Base-by-base conservation (phyloP, 805 yeast genomes). In the Hanseniaspora guilliermondii region DNA sequence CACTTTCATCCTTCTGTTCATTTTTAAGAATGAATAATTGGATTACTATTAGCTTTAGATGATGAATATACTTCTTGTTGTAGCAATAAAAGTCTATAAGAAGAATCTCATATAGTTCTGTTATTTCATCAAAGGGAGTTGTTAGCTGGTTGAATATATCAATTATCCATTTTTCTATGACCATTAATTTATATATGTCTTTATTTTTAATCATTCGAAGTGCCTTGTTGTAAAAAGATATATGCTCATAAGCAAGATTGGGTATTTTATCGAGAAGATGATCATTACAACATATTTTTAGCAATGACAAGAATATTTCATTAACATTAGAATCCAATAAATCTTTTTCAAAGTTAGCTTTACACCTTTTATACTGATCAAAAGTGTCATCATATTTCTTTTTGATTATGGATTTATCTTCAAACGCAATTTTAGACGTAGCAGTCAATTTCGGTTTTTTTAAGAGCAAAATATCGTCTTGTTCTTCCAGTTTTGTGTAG, bases 181-280 rank as follows among this genome's bases (percentile, higher is more conserved):
- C 16, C 11, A 12, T 9, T n/a, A 44, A 3, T 17, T 44, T 32
- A 4, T 30, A 5, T 4, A 6, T n/a, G 21, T 44, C 33, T 32
- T 32, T 32, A n/a, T 30, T 17, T 27, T 44, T 44, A 9, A 44
- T 30, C 25, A 17, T 27, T 30, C 33, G 32, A 11, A 44, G 16
- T 3, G 37, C 37, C 14, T 44, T 27, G 47, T 66, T 67, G 53
- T 55, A 62, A 9, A 65, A 57, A 9, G 40, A 56, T 3, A 65
- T 6, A 3, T 44, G 47, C 8, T 44, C 37, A 32, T 44, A 44
- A 19, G 21, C 41, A 14, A 48, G 27, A 7, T 19, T 17, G 1
- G 49, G 48, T 11, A 48, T 42, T 30, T 37, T 48, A 4, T 36
- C 32, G 6, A 54, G 30, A 16, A 54, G 40, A 32, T 54, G 56